These are phyloP conservation scores for Beta macrorhiza DNA, from an alignment of 179 eudicot genomes.

Conservation along the genomic window DNA sequence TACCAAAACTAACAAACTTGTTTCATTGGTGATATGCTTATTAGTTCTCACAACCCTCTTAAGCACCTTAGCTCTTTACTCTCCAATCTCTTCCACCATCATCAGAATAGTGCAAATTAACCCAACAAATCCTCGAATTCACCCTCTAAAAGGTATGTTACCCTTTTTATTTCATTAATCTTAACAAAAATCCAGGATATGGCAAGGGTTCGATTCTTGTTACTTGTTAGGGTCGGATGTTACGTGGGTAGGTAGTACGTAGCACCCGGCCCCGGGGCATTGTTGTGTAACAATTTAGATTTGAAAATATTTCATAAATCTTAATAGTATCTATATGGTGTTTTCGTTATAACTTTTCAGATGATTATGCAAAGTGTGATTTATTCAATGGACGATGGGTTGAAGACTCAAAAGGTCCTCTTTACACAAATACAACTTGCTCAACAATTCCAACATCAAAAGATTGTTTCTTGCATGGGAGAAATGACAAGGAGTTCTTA, in stretches of 20 bases:
- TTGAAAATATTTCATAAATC: not conserved
- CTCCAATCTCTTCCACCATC: conserved; percentile 23
- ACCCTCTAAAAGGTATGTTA: conserved; percentile 17
- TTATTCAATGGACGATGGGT: conserved; percentile 41
- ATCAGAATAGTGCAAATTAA: not conserved
- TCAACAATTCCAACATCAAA: conserved; percentile 41
- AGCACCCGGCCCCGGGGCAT: not conserved
- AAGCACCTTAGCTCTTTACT: conserved; percentile 24
- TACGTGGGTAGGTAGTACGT: not conserved
- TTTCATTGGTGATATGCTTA: conserved; percentile 21
- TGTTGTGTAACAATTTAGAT: not conserved
- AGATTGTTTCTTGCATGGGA: conserved; percentile 47
- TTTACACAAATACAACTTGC: conserved; percentile 35
- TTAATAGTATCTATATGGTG: not conserved
- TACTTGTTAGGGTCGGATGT: not conserved
- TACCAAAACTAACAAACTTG: conserved; percentile 25
- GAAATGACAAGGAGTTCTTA: conserved; percentile 39
- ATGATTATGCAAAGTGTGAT: conserved; percentile 21
- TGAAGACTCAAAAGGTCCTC: conserved; percentile 20
- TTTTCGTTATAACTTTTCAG: not conserved
- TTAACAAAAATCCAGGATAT: no score
- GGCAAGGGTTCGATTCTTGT: not conserved
- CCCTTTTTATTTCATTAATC: not conserved
- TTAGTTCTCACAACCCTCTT: conserved; percentile 32
- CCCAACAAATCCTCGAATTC: not conserved